Conservation (phyloP, 2,329 filamentous ascomycete species). For the Nigrograna mackinnonii region DNA sequence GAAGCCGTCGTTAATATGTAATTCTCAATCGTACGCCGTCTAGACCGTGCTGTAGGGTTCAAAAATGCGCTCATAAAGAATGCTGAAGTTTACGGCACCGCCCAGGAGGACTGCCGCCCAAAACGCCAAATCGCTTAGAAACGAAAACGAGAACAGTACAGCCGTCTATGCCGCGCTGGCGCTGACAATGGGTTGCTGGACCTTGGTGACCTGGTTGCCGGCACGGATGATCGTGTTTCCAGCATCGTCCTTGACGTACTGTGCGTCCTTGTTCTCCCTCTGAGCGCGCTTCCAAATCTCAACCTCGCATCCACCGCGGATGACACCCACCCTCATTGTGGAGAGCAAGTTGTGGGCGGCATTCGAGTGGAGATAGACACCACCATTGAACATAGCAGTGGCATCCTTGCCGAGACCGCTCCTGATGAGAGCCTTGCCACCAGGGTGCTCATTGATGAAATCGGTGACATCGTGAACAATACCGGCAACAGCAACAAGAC, state of each 20-base stretch:
- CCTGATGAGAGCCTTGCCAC: constrained; percentile 47
- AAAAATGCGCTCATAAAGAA: constrained; percentile 26
- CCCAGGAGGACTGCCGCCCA: constrained; percentile 4
- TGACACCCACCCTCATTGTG: constrained; percentile 48
- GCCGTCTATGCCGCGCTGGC: constrained; percentile 74
- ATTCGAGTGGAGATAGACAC: constrained; percentile 48
- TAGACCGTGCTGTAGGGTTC: constrained; percentile 24
- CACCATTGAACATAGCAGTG: constrained; percentile 49
- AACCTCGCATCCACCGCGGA: constrained; percentile 47
- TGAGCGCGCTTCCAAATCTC: constrained; percentile 50
- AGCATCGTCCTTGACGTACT: constrained; percentile 76
- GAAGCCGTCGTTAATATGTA: constrained; percentile 19
- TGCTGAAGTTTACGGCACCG: constrained; percentile 30
- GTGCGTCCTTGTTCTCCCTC: constrained; percentile 68
- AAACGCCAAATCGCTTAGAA: constrained; percentile 36
- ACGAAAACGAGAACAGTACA: constrained; percentile 13
- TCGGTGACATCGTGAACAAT: constrained; percentile 47
- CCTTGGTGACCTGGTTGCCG: constrained; percentile 82
- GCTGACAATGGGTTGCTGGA: constrained; percentile 76
- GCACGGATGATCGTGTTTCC: constrained; percentile 85
- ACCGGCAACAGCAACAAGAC: constrained; percentile 45
- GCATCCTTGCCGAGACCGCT: constrained; percentile 48
- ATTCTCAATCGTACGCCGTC: constrained; percentile 30
- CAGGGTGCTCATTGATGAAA: constrained; percentile 49
- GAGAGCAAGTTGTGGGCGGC: constrained; percentile 48